Conservation (phyloP, 768 basidiomycete genomes). For the Dacryopinax spathularia region DNA sequence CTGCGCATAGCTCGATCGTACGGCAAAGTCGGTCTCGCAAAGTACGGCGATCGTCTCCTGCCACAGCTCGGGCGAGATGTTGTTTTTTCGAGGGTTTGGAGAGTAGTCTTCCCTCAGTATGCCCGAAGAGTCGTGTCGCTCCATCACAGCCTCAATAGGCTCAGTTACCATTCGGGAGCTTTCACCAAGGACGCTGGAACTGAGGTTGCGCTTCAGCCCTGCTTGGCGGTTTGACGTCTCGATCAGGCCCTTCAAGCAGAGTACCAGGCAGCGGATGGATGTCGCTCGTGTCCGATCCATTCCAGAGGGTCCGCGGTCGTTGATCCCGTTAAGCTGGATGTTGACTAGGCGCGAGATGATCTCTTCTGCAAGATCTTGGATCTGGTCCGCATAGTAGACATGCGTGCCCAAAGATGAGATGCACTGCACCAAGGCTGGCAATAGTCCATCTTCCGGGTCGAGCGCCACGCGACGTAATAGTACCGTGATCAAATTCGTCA, state of each 20-base stretch:
- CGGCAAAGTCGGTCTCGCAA: constrained; percentile 62
- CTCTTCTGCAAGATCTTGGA: constrained; percentile 80
- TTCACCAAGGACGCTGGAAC: background rate
- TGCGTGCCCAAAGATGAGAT: constrained; percentile 77
- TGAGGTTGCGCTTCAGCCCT: background rate
- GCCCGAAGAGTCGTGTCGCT: background rate
- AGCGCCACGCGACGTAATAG: constrained; percentile 55
- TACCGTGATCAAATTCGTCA: constrained; percentile 60
- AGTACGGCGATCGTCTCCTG: constrained; percentile 77
- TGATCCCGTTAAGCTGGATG: constrained; percentile 50
- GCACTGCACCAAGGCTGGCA: constrained; percentile 56
- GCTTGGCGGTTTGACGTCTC: constrained; percentile 40
- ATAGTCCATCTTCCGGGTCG: constrained; percentile 46
- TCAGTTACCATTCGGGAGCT: background rate
- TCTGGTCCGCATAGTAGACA: constrained; percentile 92
- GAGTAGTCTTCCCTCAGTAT: background rate
- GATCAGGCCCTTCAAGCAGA: constrained; percentile 57
- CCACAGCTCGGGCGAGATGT: constrained; percentile 71
- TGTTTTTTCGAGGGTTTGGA: constrained; percentile 16
- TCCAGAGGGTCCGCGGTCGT: constrained; percentile 24
- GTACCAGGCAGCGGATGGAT: constrained; percentile 55
- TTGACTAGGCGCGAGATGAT: constrained; percentile 58
- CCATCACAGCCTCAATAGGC: background rate
- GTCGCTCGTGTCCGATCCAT: constrained; percentile 39
- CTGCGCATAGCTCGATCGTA: constrained; percentile 63